These are phyloP conservation scores for Termitomyces sp. DNA, from an alignment of 768 basidiomycete species.

Conservation along the genomic window DNA sequence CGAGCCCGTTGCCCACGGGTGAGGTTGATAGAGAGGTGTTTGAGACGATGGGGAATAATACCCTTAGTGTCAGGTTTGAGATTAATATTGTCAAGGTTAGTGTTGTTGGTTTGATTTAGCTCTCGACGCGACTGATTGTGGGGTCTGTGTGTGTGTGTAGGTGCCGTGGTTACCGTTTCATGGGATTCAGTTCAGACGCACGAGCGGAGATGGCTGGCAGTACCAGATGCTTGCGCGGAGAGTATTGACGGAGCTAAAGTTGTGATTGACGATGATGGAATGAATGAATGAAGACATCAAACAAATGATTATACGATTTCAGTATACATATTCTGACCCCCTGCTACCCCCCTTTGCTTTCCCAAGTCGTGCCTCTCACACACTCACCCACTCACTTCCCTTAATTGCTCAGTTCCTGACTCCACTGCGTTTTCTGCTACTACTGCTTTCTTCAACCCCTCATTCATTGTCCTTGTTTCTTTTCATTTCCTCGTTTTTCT, in stretches of 20 bases:
- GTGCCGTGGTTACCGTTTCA: constrained; percentile 92
- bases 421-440: neutral
- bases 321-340: neutral
- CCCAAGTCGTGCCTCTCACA: neutral
- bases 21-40: constrained; percentile 67
- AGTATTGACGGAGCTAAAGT: constrained; percentile 83
- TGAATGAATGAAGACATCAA: neutral
- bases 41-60: constrained; percentile 71
- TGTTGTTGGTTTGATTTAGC: constrained; percentile 2
- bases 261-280: constrained; percentile 40
- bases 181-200: constrained; percentile 92
- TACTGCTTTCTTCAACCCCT: neutral
- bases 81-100: constrained; percentile 95
- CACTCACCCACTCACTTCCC: neutral
- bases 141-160: constrained; percentile 33
- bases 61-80: constrained; percentile 90
- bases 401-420: neutral
- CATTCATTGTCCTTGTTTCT: neutral
- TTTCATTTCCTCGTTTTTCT: neutral
- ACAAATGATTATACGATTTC: constrained; percentile 9
- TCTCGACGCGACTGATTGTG: constrained; percentile 3
- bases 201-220: constrained; percentile 92
- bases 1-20: constrained; percentile 59
- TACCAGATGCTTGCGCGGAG: constrained; percentile 94
- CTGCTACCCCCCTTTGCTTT: neutral